Percentiles rank a stretch among this genome's conserved stretches.
Evolutionary conservation across 2,329 filamentous ascomycete species (phyloP).

Genomic region (Pseudogymnoascus verrucosus): DNA sequence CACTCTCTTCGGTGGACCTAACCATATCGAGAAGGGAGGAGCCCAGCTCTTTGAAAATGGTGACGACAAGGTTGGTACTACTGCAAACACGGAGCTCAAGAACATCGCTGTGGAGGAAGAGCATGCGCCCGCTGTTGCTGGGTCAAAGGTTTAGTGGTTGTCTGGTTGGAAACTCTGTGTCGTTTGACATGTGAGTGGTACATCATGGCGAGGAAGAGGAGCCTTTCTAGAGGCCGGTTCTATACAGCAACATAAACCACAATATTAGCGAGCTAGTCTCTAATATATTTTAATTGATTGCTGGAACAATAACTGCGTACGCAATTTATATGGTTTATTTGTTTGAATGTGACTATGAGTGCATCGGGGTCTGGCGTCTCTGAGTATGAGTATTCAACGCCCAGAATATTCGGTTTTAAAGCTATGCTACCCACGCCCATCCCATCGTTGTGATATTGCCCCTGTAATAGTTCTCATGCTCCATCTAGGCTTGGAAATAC

Average conservation of each 20-base stretch:
- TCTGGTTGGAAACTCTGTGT: not conserved
- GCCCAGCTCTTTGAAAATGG: conserved; percentile 21
- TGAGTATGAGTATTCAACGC: not conserved
- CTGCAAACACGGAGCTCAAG: not conserved
- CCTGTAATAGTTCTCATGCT: not conserved
- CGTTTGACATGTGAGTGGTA: not conserved
- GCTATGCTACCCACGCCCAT: not conserved
- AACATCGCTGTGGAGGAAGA: not conserved
- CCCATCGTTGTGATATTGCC: not conserved
- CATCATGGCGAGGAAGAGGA: not conserved
- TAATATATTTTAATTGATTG: not conserved
- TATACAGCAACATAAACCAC: not conserved
- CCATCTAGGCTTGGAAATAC: not conserved
- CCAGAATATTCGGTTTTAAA: not conserved
- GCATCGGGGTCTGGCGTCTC: not conserved
- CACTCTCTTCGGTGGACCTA: conserved; percentile 38
- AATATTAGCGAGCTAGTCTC: not conserved
- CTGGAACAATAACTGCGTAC: not conserved
- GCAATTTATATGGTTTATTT: not conserved
- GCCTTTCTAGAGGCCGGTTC: not conserved
- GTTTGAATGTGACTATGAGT: not conserved
- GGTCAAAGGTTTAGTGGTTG: not conserved
- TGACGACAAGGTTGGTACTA: conserved; percentile 16
- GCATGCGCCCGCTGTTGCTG: not conserved
- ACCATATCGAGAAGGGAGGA: conserved; percentile 26